phyloP scores from a whole-genome alignment of 2,329 filamentous ascomycete genomes.

The Colletotrichum magnum region DNA sequence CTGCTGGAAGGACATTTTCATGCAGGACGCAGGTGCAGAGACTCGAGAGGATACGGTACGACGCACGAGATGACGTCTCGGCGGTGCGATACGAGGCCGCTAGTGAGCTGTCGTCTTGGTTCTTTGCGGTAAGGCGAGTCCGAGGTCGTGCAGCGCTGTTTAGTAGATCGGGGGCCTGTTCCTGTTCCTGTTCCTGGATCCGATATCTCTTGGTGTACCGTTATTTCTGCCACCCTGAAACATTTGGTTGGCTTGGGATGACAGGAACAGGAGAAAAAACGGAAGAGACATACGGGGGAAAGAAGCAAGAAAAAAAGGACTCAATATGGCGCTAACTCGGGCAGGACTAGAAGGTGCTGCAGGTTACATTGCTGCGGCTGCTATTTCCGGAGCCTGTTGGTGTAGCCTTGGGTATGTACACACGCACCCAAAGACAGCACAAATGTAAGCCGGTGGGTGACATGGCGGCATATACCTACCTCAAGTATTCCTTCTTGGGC shows the following conservation, averaged over 20 bases:
- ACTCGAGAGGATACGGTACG: background rate
- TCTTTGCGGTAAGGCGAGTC: background rate
- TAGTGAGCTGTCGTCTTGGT: slow-evolving; percentile 8
- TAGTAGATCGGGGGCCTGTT: too few relatives aligned
- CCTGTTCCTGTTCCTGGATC: slow-evolving; percentile 28
- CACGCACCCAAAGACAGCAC: background rate
- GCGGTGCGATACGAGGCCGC: slow-evolving; percentile 22
- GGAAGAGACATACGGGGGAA: background rate
- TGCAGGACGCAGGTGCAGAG: too few relatives aligned
- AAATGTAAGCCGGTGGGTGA: slow-evolving; percentile 1
- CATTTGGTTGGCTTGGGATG: background rate
- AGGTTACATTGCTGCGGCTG: slow-evolving; percentile 9
- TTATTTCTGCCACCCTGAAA: slow-evolving; percentile 5
- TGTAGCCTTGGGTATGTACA: background rate
- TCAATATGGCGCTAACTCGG: background rate
- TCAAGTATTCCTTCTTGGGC: slow-evolving; percentile 22
- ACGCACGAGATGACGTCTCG: slow-evolving; percentile 15
- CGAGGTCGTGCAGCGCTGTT: too few relatives aligned
- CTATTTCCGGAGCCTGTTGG: slow-evolving; percentile 25
- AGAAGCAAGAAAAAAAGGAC: slow-evolving; percentile 1
- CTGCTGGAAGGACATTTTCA: too few relatives aligned
- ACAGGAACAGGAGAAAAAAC: background rate
- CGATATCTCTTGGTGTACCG: too few relatives aligned
- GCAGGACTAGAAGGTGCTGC: slow-evolving; percentile 23
- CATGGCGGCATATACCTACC: slow-evolving; percentile 2